Conservation (phyloP, 805 yeast species). For the Yamadazyma paraphyllophila region DNA sequence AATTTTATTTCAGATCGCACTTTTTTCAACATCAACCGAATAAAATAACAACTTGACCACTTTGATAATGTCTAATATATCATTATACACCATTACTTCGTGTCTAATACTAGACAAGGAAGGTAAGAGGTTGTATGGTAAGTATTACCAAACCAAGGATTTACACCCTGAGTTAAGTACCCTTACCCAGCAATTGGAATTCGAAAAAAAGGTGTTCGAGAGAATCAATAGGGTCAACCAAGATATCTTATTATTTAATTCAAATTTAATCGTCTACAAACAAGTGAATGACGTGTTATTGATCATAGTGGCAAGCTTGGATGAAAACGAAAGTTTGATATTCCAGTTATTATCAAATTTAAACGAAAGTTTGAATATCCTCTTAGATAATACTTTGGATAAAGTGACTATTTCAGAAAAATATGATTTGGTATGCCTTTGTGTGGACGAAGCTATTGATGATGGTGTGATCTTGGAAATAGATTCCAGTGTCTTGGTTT, state of each 20-base stretch:
- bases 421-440: constrained; percentile 81
- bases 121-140: constrained; percentile 78
- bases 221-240: constrained; percentile 81
- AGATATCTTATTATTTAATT: constrained; percentile 78
- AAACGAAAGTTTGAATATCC: constrained; percentile 75
- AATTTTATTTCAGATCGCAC: constrained; percentile 1
- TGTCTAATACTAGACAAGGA: constrained; percentile 75
- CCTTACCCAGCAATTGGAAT: constrained; percentile 63
- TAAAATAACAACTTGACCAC: neutral
- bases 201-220: constrained; percentile 67
- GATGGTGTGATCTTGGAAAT: constrained; percentile 91
- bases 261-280: constrained; percentile 80
- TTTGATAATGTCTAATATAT: constrained; percentile 37
- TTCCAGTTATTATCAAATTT: constrained; percentile 75
- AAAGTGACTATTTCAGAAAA: constrained; percentile 73
- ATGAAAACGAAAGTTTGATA: constrained; percentile 83
- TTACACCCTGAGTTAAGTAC: constrained; percentile 21
- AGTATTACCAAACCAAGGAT: constrained; percentile 70
- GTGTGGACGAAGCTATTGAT: constrained; percentile 89
- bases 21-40: constrained; percentile 1
- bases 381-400: constrained; percentile 70
- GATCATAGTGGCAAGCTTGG: constrained; percentile 67
- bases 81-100: constrained; percentile 82
- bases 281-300: constrained; percentile 75
- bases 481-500: constrained; percentile 80